These are phyloP conservation scores for Geotrichum cucujoidarum DNA, from an alignment of 1,139 yeast genomes.

Conservation along the genomic window DNA sequence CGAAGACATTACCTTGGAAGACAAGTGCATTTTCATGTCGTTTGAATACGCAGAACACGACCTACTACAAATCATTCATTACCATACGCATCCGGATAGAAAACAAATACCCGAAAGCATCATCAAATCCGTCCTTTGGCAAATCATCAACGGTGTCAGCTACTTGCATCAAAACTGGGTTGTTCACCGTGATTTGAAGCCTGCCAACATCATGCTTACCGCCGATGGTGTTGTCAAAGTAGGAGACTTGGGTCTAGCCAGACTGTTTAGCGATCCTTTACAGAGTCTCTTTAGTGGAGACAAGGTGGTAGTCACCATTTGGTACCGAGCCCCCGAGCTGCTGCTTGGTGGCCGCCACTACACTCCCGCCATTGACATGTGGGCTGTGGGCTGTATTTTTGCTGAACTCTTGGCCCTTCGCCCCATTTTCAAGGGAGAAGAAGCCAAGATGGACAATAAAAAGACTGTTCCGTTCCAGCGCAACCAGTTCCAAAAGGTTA, in stretches of 20 bases:
- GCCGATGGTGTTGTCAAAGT: slow-evolving; percentile 84
- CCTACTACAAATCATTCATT: slow-evolving; percentile 84
- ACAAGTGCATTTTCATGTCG: slow-evolving; percentile 87
- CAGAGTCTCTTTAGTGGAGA: slow-evolving; percentile 91
- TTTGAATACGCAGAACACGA: slow-evolving; percentile 97
- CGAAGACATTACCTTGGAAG: slow-evolving; percentile 79
- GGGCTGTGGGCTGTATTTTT: slow-evolving; percentile 97
- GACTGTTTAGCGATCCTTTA: slow-evolving; percentile 82
- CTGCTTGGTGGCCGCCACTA: slow-evolving; percentile 88
- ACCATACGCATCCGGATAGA: slow-evolving; percentile 84
- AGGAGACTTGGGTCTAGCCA: slow-evolving; percentile 92
- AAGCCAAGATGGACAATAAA: slow-evolving; percentile 75
- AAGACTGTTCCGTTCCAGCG: slow-evolving; percentile 91
- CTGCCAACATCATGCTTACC: slow-evolving; percentile 96
- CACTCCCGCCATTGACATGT: slow-evolving; percentile 88
- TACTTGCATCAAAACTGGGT: slow-evolving; percentile 95
- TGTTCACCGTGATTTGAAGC: slow-evolving; percentile 89
- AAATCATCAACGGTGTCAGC: slow-evolving; percentile 83
- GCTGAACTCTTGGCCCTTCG: slow-evolving; percentile 85
- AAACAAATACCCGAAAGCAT: slow-evolving; percentile 72
- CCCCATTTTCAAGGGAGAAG: slow-evolving; percentile 97
- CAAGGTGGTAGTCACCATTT: slow-evolving; percentile 94
- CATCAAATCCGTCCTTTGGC: slow-evolving; percentile 84
- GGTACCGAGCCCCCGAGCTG: slow-evolving; percentile 97
- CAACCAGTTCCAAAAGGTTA: slow-evolving; percentile 82